Percentiles rank a stretch among this genome's conserved stretches.
These are phyloP conservation scores for Diplodia mutila DNA, from an alignment of 2,329 filamentous ascomycete species.

Conservation along the genomic window DNA sequence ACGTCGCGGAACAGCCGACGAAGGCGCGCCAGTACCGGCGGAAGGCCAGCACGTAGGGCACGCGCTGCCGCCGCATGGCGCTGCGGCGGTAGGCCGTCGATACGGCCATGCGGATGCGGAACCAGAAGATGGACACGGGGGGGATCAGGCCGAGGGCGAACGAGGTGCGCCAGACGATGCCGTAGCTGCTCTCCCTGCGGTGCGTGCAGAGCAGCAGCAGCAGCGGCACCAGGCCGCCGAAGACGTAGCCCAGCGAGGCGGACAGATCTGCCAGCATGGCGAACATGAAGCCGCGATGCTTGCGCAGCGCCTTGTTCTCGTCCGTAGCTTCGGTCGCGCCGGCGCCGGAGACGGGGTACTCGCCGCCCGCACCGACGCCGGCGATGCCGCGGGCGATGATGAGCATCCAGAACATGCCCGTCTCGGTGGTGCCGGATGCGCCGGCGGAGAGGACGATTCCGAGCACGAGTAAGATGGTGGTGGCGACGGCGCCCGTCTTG, in stretches of 20 bases:
- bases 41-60: conserved; percentile 54
- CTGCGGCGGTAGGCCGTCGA: conserved; percentile 55
- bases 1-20: conserved; percentile 53
- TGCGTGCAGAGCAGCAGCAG: conserved; percentile 56
- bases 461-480: conserved; percentile 38
- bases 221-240: conserved; percentile 54
- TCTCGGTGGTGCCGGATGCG: conserved; percentile 34
- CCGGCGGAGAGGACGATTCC: conserved; percentile 40
- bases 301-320: conserved; percentile 50
- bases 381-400: conserved; percentile 51
- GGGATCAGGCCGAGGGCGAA: conserved; percentile 57
- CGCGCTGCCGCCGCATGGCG: conserved; percentile 45
- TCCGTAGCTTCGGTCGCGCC: conserved; percentile 60
- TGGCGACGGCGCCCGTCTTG: conserved; percentile 40
- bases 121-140: conserved; percentile 57
- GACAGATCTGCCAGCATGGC: conserved; percentile 60
- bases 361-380: conserved; percentile 50
- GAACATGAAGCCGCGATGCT: conserved; percentile 59
- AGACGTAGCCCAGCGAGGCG: conserved; percentile 56
- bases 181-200: conserved; percentile 47
- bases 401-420: conserved; percentile 49
- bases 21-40: conserved; percentile 56
- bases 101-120: conserved; percentile 57
- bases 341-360: conserved; percentile 57
- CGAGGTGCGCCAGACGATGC: conserved; percentile 54